Conservation (phyloP, 2,329 filamentous ascomycete genomes). For the Aureobasidium pullulans region DNA sequence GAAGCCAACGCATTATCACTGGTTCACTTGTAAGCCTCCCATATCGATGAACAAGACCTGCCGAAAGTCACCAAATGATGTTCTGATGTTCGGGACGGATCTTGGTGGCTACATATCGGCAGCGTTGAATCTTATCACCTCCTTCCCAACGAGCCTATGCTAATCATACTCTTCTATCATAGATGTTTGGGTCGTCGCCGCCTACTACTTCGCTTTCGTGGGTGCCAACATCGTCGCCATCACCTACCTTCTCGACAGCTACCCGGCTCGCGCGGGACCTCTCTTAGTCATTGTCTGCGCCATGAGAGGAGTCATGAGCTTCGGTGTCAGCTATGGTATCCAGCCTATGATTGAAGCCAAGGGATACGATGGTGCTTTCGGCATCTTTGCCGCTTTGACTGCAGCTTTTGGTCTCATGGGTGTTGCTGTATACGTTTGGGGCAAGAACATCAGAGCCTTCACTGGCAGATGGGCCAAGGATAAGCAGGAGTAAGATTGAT, state of each 20-base stretch:
- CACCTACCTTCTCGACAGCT: conserved; percentile 39
- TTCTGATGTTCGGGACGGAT: too few relatives aligned
- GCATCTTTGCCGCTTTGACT: conserved; percentile 22
- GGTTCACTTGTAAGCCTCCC: conserved; percentile 16
- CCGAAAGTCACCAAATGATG: too few relatives aligned
- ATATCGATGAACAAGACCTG: too few relatives aligned
- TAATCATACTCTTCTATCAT: too few relatives aligned
- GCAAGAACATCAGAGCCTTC: conserved; percentile 27
- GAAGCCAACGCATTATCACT: conserved; percentile 20
- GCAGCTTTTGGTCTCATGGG: conserved; percentile 25
- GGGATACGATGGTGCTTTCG: conserved; percentile 29
- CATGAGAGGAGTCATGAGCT: conserved; percentile 39
- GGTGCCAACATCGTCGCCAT: conserved; percentile 40
- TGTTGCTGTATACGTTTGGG: conserved; percentile 25
- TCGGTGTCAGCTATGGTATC: conserved; percentile 36
- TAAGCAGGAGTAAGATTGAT: conserved; percentile 1
- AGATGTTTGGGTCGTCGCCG: conserved; percentile 19
- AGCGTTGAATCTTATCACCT: too few relatives aligned
- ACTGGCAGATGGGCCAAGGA: conserved; percentile 25
- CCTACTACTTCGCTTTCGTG: conserved; percentile 32
- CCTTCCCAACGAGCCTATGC: too few relatives aligned
- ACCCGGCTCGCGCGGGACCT: conserved; percentile 36
- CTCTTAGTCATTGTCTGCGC: conserved; percentile 41
- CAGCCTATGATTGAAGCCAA: conserved; percentile 25
- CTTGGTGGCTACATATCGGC: too few relatives aligned